Percentiles rank a stretch among this genome's conserved stretches.
Conservation (phyloP, 139 green algal species). For the Tetratostichococcus sp. region DNA sequence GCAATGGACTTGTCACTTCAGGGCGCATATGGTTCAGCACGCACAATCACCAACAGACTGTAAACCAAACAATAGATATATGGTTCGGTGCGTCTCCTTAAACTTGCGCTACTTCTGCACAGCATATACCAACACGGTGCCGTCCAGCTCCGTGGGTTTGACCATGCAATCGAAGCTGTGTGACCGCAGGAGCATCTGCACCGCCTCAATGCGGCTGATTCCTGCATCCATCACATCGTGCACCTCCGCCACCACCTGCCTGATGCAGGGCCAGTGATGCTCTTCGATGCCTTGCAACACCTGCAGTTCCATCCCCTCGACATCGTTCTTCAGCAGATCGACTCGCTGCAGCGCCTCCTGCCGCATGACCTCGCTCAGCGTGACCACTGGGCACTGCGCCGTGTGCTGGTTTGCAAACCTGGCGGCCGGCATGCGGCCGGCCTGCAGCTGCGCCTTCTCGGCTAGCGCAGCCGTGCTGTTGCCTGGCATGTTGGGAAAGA, state of each 20-base stretch:
- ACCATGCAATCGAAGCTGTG: background rate
- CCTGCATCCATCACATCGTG: constrained; percentile 8
- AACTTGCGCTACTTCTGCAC: too few species aligned
- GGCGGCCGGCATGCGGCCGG: background rate
- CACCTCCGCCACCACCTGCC: constrained; percentile 27
- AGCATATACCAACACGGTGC: background rate
- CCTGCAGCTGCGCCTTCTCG: constrained; percentile 26
- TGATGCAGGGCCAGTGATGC: constrained; percentile 4
- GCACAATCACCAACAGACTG: too few species aligned
- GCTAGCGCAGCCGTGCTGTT: constrained; percentile 17
- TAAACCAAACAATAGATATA: too few species aligned
- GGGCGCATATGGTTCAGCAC: too few species aligned
- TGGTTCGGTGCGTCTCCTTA: too few species aligned
- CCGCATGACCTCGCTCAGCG: constrained; percentile 7
- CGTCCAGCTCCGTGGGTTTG: too few species aligned
- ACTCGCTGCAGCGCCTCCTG: constrained; percentile 5
- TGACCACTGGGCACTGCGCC: constrained; percentile 2
- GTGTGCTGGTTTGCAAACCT: constrained; percentile 3
- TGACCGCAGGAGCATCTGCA: background rate
- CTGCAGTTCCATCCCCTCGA: constrained; percentile 30
- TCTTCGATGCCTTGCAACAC: constrained; percentile 22
- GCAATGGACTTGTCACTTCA: too few species aligned
- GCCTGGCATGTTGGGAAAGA: constrained; percentile 26
- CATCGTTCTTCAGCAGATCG: constrained; percentile 37
- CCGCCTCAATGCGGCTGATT: background rate